phyloP scores from a whole-genome alignment of 805 yeast genomes.

The Saturnispora saitoi region DNA sequence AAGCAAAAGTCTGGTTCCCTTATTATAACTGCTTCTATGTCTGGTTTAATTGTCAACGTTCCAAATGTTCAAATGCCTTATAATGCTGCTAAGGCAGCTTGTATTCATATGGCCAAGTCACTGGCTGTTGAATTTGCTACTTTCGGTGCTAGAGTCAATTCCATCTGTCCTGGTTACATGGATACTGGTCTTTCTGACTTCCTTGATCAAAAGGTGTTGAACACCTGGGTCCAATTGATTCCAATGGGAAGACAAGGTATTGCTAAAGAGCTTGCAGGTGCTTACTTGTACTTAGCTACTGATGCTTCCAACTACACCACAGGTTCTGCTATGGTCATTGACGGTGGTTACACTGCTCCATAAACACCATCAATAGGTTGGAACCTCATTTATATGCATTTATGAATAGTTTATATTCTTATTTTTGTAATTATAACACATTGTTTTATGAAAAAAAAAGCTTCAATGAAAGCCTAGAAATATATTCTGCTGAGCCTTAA shows the following conservation, averaged over 20 bases:
- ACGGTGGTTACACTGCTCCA: slow-evolving; percentile 54
- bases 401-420: background rate
- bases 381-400: background rate
- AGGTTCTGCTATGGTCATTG: slow-evolving; percentile 68
- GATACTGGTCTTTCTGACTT: slow-evolving; percentile 56
- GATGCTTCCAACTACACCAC: slow-evolving; percentile 79
- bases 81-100: slow-evolving; percentile 85
- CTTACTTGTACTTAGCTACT: slow-evolving; percentile 69
- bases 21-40: slow-evolving; percentile 82
- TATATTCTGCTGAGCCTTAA: background rate
- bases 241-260: slow-evolving; percentile 73
- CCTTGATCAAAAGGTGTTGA: slow-evolving; percentile 36
- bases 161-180: slow-evolving; percentile 79
- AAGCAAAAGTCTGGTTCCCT: slow-evolving; percentile 70
- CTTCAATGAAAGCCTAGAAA: background rate
- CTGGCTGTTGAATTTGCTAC: slow-evolving; percentile 89
- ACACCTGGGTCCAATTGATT: slow-evolving; percentile 41
- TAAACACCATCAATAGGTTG: background rate
- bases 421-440: background rate
- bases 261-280: slow-evolving; percentile 71
- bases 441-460: background rate
- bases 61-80: slow-evolving; percentile 85
- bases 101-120: slow-evolving; percentile 65
- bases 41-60: slow-evolving; percentile 80
- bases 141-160: slow-evolving; percentile 69